Conservation (phyloP, 345 rosid species). For the Gossypium thurberi region DNA sequence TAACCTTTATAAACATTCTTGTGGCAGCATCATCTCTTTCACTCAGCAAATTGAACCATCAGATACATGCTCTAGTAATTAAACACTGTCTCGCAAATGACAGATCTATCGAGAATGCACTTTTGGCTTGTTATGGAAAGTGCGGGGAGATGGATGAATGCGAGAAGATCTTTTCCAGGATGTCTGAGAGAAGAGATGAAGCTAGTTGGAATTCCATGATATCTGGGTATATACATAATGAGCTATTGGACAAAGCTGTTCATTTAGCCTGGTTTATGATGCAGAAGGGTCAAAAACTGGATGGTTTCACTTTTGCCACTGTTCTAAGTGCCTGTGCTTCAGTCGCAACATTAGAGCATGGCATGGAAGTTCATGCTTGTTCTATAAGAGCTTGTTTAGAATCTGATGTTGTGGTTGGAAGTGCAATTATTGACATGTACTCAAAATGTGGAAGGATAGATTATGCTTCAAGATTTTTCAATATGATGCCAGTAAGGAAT, state of each 20-base stretch:
- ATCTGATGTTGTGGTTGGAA: slow-evolving; percentile 83
- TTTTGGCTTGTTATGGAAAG: slow-evolving; percentile 83
- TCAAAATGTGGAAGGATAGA: slow-evolving; percentile 92
- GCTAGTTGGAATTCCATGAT: slow-evolving; percentile 87
- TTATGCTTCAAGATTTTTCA: slow-evolving; percentile 72
- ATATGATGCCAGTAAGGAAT: slow-evolving; percentile 62
- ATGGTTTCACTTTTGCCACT: slow-evolving; percentile 76
- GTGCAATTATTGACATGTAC: slow-evolving; percentile 91
- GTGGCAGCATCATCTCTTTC: slow-evolving; percentile 58
- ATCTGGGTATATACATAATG: slow-evolving; percentile 80
- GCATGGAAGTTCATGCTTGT: slow-evolving; percentile 90
- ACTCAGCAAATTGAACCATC: slow-evolving; percentile 39
- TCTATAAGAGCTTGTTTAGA: slow-evolving; percentile 70
- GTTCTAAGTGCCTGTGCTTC: slow-evolving; percentile 96
- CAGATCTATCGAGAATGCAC: slow-evolving; percentile 64
- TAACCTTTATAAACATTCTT: slow-evolving; percentile 68
- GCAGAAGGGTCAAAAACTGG: slow-evolving; percentile 69
- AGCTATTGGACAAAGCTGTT: slow-evolving; percentile 62
- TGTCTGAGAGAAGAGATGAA: slow-evolving; percentile 73
- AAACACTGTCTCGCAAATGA: slow-evolving; percentile 46
- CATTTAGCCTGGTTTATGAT: slow-evolving; percentile 72
- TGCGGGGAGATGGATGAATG: slow-evolving; percentile 66
- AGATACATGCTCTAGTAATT: slow-evolving; percentile 59
- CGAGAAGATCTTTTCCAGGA: slow-evolving; percentile 71
- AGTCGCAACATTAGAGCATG: slow-evolving; percentile 79